Conservation (phyloP, 305 asterid genomes). For the Plantago lanceolata region DNA sequence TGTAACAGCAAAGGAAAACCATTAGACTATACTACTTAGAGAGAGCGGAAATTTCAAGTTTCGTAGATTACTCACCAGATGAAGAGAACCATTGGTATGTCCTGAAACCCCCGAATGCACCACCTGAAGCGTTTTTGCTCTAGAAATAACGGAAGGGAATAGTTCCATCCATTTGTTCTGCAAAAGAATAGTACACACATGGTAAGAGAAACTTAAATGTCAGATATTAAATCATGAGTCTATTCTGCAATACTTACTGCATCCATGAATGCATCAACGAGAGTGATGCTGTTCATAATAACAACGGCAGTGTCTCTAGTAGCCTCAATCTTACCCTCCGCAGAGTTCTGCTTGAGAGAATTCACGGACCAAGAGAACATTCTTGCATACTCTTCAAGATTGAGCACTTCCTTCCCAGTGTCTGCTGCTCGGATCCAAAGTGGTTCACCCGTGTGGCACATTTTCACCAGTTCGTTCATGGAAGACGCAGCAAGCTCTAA, state of each 20-base stretch:
- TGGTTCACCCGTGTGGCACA: constrained; percentile 60
- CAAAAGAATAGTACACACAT: neutral
- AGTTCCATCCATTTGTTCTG: constrained; percentile 93
- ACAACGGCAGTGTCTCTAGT: constrained; percentile 65
- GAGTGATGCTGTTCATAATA: constrained; percentile 83
- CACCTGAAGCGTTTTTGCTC: constrained; percentile 87
- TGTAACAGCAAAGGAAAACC: constrained; percentile 18
- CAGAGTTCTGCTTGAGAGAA: constrained; percentile 29
- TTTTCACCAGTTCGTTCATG: constrained; percentile 54
- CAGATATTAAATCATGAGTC: neutral
- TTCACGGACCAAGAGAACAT: constrained; percentile 59
- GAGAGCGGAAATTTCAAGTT: neutral
- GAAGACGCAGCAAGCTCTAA: constrained; percentile 63
- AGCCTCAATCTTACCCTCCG: constrained; percentile 55
- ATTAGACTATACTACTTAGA: no score
- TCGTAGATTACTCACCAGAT: constrained; percentile 39
- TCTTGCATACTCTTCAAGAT: constrained; percentile 62
- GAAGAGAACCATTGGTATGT: constrained; percentile 74
- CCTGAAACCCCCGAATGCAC: constrained; percentile 64
- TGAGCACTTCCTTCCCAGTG: constrained; percentile 37
- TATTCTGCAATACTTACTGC: constrained; percentile 47
- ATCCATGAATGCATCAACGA: constrained; percentile 82
- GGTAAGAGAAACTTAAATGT: neutral
- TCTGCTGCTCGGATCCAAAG: constrained; percentile 50
- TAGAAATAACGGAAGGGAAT: constrained; percentile 76